Evolutionary conservation across 2,329 filamentous ascomycete genomes (phyloP), one percentile per base, ranked within the genome.

Genomic region (Pseudogymnoascus sp.): DNA sequence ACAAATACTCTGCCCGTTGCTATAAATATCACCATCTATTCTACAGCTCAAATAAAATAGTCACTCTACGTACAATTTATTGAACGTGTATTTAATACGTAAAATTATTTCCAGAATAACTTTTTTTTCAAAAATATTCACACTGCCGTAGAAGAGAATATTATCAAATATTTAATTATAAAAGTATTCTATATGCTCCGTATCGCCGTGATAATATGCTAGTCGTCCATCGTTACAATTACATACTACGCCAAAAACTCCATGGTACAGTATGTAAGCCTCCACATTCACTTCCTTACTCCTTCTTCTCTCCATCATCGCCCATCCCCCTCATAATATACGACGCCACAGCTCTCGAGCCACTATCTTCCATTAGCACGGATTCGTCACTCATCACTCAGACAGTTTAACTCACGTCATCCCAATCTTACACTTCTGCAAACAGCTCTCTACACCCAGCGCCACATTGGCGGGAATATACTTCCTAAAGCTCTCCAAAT

Each of bases 381-480:
- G 2, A 17, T 15, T 53, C 44, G 4, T 31, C 44, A 17, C 7
- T 17, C 7, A 17, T 53, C 44, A 26, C 2, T 10, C 23, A 3
- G 0, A 50, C 23, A 23, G 15, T 10, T 10, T n/a, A 63, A 63
- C 50, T 65, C 68, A 69, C 65, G 66, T 69, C 69, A 72, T 74
- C 13, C 65, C 38, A 56, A 76, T 73, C 33, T 70, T 69, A 69
- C 79, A 81, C 67, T 71, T 76, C 46, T 70, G 67, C 68, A 80
- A 68, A 66, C 79, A 81, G 33, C 68, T 69, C 62, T 80, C 76
- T n/a, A 80, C 72, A 63, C 77, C 78, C 64, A 74, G 69, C 6
- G 78, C 78, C 31, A 81, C 68, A 64, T 79, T 79, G 5, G 70
- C 70, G 1, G 78, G 79, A 62, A 74, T 71, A 40, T 67, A 46